A percentile compares a stretch with the other conserved stretches of the same genome.
These are phyloP conservation scores for Sphenostylis stenocarpa DNA, from an alignment of 306 rosid genomes.

Conservation along the genomic window DNA sequence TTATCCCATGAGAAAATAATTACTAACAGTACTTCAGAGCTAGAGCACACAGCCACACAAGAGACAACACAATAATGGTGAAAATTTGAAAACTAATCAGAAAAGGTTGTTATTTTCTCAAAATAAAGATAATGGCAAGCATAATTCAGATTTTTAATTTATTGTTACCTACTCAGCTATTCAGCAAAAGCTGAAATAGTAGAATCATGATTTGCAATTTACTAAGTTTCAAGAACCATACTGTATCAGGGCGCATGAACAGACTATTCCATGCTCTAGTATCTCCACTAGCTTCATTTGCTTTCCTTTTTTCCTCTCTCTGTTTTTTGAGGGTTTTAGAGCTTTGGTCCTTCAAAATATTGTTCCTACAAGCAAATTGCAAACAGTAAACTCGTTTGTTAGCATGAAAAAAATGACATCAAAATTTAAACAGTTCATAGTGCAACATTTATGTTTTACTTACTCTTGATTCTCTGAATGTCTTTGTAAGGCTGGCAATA, in stretches of 20 bases:
- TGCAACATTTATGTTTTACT: conserved; percentile 30
- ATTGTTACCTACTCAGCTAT: neutral
- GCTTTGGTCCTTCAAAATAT: conserved; percentile 45
- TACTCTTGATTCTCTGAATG: conserved; percentile 63
- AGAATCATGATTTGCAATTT: conserved; percentile 24
- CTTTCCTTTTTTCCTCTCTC: conserved; percentile 80
- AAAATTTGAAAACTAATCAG: conserved; percentile 17
- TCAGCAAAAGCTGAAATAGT: neutral
- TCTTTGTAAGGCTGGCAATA: conserved; percentile 74
- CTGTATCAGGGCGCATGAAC: conserved; percentile 89
- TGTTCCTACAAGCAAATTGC: conserved; percentile 45
- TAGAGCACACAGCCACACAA: conserved; percentile 5
- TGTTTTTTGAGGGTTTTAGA: conserved; percentile 63
- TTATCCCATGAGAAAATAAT: neutral
- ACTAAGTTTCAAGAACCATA: conserved; percentile 43
- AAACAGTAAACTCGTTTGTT: conserved; percentile 29
- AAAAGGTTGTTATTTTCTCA: neutral
- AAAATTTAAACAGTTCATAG: neutral
- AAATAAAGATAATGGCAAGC: neutral
- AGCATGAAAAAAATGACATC: conserved; percentile 4
- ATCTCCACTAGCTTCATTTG: conserved; percentile 86
- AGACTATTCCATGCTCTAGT: conserved; percentile 94
- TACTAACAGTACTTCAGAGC: conserved; percentile 7
- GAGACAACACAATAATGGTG: neutral
- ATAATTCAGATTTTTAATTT: conserved; percentile 4